phyloP scores from a whole-genome alignment of 805 yeast genomes.

The Candida insectorum region DNA sequence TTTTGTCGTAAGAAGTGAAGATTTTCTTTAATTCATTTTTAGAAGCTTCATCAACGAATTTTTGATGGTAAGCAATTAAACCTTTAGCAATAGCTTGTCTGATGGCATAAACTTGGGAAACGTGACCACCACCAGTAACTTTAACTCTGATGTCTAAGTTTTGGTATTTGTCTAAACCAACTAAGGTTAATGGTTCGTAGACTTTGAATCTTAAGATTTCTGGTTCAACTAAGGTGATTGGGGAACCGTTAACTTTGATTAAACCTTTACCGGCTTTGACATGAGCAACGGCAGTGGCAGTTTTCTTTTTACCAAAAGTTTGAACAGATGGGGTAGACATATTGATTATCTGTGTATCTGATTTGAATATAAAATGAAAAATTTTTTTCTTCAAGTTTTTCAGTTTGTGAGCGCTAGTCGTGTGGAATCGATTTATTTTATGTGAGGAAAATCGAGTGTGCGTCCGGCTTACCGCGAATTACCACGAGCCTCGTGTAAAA shows the following conservation, averaged over 20 bases:
- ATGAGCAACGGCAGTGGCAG: constrained; percentile 99
- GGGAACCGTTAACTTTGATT: constrained; percentile 98
- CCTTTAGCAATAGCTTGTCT: constrained; percentile 99
- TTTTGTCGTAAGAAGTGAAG: constrained; percentile 97
- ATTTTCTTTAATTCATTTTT: constrained; percentile 99
- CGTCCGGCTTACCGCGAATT: neutral
- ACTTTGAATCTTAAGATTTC: constrained; percentile 99
- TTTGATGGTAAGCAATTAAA: constrained; percentile 98
- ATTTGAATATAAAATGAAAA: constrained; percentile 8
- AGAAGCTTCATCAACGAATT: constrained; percentile 98
- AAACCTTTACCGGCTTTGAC: constrained; percentile 99
- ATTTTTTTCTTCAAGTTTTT: constrained; percentile 12
- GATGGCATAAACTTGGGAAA: constrained; percentile 98
- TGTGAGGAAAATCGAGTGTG: neutral
- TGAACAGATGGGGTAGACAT: constrained; percentile 87
- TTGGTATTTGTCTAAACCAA: constrained; percentile 98
- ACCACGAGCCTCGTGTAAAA: neutral
- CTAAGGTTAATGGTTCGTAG: constrained; percentile 98
- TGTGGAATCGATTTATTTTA: constrained; percentile 1
- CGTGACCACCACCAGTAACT: constrained; percentile 99
- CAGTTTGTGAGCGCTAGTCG: constrained; percentile 9
- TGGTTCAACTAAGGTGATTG: constrained; percentile 98
- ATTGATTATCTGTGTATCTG: constrained; percentile 14
- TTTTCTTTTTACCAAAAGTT: constrained; percentile 99
- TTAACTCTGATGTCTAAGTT: constrained; percentile 98